A percentile compares a stretch with the other conserved stretches of the same genome.
phyloP scores from a whole-genome alignment of 345 rosid species.

The Raphanus raphanistrum region DNA sequence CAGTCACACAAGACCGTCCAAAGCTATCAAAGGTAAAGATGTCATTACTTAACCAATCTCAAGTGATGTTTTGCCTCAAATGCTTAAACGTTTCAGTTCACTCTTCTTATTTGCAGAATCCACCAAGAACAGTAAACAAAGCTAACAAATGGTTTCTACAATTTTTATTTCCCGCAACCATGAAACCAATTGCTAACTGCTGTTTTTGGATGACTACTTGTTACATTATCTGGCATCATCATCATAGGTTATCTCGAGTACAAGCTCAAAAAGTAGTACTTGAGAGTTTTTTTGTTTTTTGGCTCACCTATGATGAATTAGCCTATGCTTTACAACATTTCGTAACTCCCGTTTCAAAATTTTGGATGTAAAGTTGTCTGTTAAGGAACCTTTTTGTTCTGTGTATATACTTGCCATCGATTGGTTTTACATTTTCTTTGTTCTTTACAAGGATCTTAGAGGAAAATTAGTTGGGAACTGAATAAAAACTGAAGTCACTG shows the following conservation, averaged over 20 bases:
- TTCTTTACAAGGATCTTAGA: background rate
- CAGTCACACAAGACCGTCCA: slow-evolving; percentile 53
- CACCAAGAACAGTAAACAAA: slow-evolving; percentile 26
- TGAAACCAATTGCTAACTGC: background rate
- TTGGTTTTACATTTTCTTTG: background rate
- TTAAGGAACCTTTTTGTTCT: background rate
- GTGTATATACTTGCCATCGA: background rate
- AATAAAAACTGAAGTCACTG: background rate
- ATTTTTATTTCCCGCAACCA: background rate
- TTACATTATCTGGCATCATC: slow-evolving; percentile 2
- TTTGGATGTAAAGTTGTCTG: slow-evolving; percentile 26
- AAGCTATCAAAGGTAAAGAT: slow-evolving; percentile 61
- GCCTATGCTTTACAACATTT: background rate
- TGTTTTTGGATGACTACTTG: background rate
- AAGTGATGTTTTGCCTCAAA: background rate
- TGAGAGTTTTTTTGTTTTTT: background rate
- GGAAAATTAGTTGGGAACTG: background rate
- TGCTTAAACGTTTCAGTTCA: slow-evolving; percentile 7
- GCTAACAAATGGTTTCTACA: background rate
- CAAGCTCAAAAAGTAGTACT: background rate
- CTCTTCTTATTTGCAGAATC: slow-evolving; percentile 30
- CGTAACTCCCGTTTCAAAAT: slow-evolving; percentile 1
- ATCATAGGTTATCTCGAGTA: slow-evolving; percentile 11
- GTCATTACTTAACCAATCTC: background rate
- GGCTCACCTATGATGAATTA: background rate